Base-by-base conservation (phyloP, 352 stramenopile species). In the Globisporangium nunn region DNA sequence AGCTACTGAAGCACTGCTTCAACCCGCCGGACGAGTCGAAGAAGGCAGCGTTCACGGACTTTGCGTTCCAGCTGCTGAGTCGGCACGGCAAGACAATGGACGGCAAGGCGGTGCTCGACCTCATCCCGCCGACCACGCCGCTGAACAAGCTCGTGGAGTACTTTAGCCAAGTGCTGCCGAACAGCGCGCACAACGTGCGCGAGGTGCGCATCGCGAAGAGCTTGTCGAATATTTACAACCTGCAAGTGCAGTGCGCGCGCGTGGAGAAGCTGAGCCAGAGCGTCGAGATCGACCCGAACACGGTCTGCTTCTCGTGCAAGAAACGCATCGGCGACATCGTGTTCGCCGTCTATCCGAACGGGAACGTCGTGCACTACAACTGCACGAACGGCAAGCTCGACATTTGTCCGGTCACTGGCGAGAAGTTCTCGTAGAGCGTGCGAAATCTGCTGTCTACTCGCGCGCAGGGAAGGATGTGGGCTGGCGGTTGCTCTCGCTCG, bases 261-360 rank as follows among this genome's bases (percentile, higher is more conserved):
- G 85, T 95, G 14, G 79, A 91, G 30, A 87, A 82, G 51, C 67
- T 88, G 29, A 85, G 71, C 54, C 73, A 87, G 47, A 90, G 73
- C 60, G 78, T 93, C 46, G 82, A 95, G 70, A 84, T 95, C 54
- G 85, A 95, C 49, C 66, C 76, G 29, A 85, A 87, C 59, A 90
- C 85, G 33, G 66, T 79, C 5, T 95, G 85, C 59, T 78, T 81
- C 31, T 74, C 79, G 59, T 95, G 85, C 66, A 85, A 87, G 66
- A 95, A 95, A 56, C 82, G 85, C 23, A 95, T 95, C 48, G 85
- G 84, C 58, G 84, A 92, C 56, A 95, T 91, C 53, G 85, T 95
- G 56, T 95, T 95, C 61, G 75, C 81, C 10, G 85, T 93, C 8
- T 95, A 95, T 60, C 85, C 85, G 33, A 89, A 95, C 56, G 72